Conservation (phyloP, 1,284 basidiomycete genomes). For the Sporisorium iseilematis-ciliati region DNA sequence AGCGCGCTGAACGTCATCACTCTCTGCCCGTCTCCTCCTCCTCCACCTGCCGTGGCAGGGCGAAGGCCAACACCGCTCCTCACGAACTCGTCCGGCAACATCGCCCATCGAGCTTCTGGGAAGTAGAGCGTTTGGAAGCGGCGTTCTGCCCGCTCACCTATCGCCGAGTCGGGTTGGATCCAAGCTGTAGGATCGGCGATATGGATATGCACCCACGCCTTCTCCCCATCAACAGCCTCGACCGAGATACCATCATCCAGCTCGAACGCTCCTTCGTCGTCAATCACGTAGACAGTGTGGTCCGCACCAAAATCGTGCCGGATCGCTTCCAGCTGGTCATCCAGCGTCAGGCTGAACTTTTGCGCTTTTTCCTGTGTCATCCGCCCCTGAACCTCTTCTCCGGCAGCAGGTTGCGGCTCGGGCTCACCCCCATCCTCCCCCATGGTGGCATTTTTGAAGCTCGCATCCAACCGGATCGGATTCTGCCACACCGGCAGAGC, state of each 20-base stretch:
- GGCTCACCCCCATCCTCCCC: conserved; percentile 26
- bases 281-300: conserved; percentile 87
- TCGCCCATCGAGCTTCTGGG: conserved; percentile 53
- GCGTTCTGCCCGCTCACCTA: conserved; percentile 50
- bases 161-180: conserved; percentile 79
- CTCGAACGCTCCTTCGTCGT: conserved; percentile 84
- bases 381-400: neutral
- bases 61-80: conserved; percentile 50
- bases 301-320: conserved; percentile 82
- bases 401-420: neutral
- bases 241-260: conserved; percentile 94
- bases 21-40: conserved; percentile 65
- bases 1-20: conserved; percentile 86
- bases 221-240: conserved; percentile 71
- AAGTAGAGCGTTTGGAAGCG: conserved; percentile 60
- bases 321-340: conserved; percentile 33
- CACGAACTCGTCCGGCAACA: conserved; percentile 74
- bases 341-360: conserved; percentile 26
- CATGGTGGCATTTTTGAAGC: conserved; percentile 26
- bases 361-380: conserved; percentile 1
- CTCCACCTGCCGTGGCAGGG: conserved; percentile 67
- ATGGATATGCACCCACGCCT: conserved; percentile 88
- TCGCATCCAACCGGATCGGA: conserved; percentile 46
- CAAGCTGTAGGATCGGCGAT: conserved; percentile 90
- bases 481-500: conserved; percentile 59